These are phyloP conservation scores for Mucuna pruriens DNA, from an alignment of 306 rosid genomes.

Conservation along the genomic window DNA sequence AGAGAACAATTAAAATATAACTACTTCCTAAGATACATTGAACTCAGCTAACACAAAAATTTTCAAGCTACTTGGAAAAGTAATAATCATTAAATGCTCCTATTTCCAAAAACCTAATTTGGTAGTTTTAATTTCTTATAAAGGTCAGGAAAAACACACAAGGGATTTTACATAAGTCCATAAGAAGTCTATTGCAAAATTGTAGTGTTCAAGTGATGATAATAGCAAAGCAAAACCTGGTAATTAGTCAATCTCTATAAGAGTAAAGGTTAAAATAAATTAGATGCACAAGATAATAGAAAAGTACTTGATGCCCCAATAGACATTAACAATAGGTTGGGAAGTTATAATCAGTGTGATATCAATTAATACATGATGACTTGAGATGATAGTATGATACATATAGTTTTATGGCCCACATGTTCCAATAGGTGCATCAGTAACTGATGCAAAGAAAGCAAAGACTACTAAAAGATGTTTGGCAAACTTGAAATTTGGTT, in stretches of 20 bases:
- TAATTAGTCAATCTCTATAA: not conserved
- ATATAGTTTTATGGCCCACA: slow-evolving; percentile 5
- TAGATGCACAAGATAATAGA: slow-evolving; percentile 5
- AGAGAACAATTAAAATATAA: not conserved
- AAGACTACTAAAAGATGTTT: not conserved
- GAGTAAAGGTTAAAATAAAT: slow-evolving; percentile 13
- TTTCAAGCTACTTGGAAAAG: not conserved
- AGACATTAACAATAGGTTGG: slow-evolving; percentile 7
- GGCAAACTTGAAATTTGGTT: slow-evolving; percentile 16
- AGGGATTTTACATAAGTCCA: not conserved
- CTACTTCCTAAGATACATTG: not conserved
- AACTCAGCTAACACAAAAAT: not conserved
- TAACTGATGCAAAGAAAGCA: slow-evolving; percentile 19
- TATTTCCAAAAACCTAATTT: slow-evolving; percentile 26
- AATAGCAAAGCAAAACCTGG: slow-evolving; percentile 14
- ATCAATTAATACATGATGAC: not conserved
- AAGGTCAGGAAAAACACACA: not conserved
- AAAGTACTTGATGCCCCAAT: not conserved
- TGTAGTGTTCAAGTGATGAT: not conserved
- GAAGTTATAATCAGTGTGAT: slow-evolving; percentile 3
- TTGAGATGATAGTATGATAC: slow-evolving; percentile 3
- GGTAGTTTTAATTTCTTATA: slow-evolving; percentile 18
- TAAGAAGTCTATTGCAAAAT: not conserved
- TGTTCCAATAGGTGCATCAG: not conserved
- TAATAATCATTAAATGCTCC: not conserved